Base-by-base conservation (phyloP, 1,284 basidiomycete species). In the Porodaedalea pini region DNA sequence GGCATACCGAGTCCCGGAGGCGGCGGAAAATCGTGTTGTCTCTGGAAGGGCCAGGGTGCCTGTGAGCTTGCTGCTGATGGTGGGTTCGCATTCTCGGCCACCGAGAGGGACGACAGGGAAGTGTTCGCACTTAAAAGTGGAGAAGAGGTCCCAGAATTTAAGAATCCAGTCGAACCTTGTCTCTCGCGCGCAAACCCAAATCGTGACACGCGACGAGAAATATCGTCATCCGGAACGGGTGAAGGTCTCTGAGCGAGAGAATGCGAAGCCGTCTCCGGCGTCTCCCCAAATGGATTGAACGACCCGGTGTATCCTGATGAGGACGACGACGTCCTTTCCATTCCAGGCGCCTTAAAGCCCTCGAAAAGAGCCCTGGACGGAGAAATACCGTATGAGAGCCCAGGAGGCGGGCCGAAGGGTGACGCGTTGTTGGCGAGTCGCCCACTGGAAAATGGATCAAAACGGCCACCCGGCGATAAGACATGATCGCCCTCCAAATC, bases 101-200 rank as follows among this genome's bases (percentile, higher is more conserved):
- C 75, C 34, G 77, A 70, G 34, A 56, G 36, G 15, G 56, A 57
- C 1, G 71, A 67, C 15, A 79, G 74, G 41, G 73, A 75, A 48
- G 86, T 85, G 56, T 71, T 75, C 45, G 71, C 72, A 47, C 74
- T 80, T 4, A 61, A 27, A 37, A 83, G 71, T 6, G 85, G 81
- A 15, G 85, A 83, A 21, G 83, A 68, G 3, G 77, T 73, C 39
- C 86, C 84, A 19, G 86, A 87, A 11, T 83, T 81, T 39, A 51
- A 43, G 2, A 82, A 67, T 47, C 76, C 66, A 17, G 76, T 78
- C 7, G 85, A 81, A 1, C 78, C 77, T 61, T 85, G 86, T 44
- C 82, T 78, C 15, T 85, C 85, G 21, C 88, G 82, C 8, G 91
- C 91, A 68, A 94, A 94, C 17, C 85, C 88, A 70, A 93, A 93